These are phyloP conservation scores for Exophiala oligosperma DNA, from an alignment of 2,329 filamentous ascomycete genomes.

Conservation along the genomic window DNA sequence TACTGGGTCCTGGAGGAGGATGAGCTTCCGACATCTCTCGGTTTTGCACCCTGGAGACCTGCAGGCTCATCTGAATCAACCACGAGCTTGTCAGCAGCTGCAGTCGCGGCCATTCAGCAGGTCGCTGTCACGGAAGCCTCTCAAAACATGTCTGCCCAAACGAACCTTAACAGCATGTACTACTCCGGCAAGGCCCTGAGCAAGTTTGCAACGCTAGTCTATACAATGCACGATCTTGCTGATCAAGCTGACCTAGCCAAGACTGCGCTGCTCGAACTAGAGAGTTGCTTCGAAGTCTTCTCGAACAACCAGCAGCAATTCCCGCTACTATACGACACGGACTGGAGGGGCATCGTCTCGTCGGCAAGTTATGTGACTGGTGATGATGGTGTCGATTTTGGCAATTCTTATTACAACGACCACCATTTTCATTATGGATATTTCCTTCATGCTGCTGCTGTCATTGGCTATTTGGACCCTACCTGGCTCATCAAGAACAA, in stretches of 20 bases:
- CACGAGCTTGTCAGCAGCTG: constrained; percentile 44
- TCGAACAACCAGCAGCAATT: constrained; percentile 66
- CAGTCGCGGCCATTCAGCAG: constrained; percentile 59
- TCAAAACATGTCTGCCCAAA: constrained; percentile 72
- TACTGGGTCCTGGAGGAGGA: constrained; percentile 76
- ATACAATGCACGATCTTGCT: constrained; percentile 64
- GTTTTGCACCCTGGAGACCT: constrained; percentile 76
- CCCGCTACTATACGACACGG: constrained; percentile 56
- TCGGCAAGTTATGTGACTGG: constrained; percentile 69
- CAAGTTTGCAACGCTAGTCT: constrained; percentile 72
- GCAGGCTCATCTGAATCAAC: constrained; percentile 35
- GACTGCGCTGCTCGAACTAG: constrained; percentile 61
- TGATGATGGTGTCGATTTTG: constrained; percentile 76
- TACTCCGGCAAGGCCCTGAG: constrained; percentile 83
- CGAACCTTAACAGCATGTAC: constrained; percentile 84
- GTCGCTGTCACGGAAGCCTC: constrained; percentile 71
- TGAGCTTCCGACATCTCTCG: constrained; percentile 70
- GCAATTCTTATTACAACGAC: constrained; percentile 75
- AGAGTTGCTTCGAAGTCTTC: constrained; percentile 67
- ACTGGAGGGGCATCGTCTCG: constrained; percentile 80
- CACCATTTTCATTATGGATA: constrained; percentile 73
- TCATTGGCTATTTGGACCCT: constrained; percentile 77
- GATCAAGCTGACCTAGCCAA: constrained; percentile 58
- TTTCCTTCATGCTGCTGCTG: constrained; percentile 81
- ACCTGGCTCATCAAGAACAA: constrained; percentile 72